Evolutionary conservation across 2,329 filamentous ascomycete species (phyloP), one percentile per base, ranked within the genome.

Genomic region (Coniochaeta prunicola): DNA sequence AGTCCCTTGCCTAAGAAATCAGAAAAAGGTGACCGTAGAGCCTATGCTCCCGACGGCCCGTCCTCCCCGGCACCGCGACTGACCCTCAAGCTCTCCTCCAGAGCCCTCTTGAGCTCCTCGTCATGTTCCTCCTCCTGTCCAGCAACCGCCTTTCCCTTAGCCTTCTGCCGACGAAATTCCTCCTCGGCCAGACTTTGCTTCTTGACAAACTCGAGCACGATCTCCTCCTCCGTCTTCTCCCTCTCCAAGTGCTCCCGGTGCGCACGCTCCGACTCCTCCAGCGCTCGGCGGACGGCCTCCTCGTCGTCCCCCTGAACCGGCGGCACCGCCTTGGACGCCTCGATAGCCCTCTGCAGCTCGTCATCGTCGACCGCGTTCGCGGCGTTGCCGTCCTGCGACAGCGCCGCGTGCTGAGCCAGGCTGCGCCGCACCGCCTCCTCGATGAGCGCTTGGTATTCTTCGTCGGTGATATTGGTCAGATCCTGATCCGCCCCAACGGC

Each of bases 181-280:
- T 86, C 86, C 72, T 93, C 90, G 0, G 82, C 79, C 45, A 91
- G 68, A 69, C 88, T 91, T 74, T 92, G 88, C 75, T 86, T 88
- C 77, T 88, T 89, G 42, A 91, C 80, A 70, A 90, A 91, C 66
- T 91, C 88, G 68, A 92, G 71, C 9, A 92, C 83, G 59, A 89
- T 84, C 59, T 91, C 83, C 68, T 92, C 88, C 67, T 92, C 89
- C 0, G 79, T 82, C 66, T 71, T 69, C 36, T 76, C 72, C 4
- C 75, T 72, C 48, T 73, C 71, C 63, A 77, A 65, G 57, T 80
- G 71, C 34, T 77, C 70, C 57, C 71, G 70, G 26, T 81, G 78
- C 13, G 73, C 75, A 8, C 72, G 71, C 63, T 77, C 74, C 0
- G 77, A 80, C 57, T 76, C 77, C 54, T 76, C 76, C 36, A 84